Base-by-base conservation (phyloP, 2,329 filamentous ascomycete genomes). In the Penicillium sp. region DNA sequence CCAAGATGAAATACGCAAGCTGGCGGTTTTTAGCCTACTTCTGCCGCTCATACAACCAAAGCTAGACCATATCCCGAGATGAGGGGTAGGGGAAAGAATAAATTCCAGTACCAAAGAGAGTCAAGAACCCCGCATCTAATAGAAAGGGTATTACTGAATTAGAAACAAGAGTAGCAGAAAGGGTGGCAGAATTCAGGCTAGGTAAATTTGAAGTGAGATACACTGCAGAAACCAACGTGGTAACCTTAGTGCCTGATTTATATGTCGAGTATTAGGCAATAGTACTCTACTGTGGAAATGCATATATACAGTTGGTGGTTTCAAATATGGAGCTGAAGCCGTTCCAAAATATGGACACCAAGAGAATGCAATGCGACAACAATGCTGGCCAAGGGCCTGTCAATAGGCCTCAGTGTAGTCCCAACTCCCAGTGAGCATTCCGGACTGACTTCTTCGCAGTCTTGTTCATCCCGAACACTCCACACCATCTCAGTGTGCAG, bases 11-110 rank as follows among this genome's bases (percentile, higher is more conserved):
- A 51, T 59, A 51, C 52, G 46, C 37, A 53, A 58, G 55, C 55
- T 35, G 18, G 2, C n/a, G 6, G 41, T 31, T 46, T 39, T 44
- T 16, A 40, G 53, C 40, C 31, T 60, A n/a, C 37, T 41, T 18
- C n/a, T 49, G 27, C 10, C 13, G 27, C 27, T 50, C 50, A 18
- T 24, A 16, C 35, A 19, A 16, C 31, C 9, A 40, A 14, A 19
- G 41, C 19, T 60, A 49, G 54, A n/a, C 53, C 52, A 56, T 55
- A 37, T 59, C 47, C 47, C 53, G 57, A 54, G 27, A 33, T 46
- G 40, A 22, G 22, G 27, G 50, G 1, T 14, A 11, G 16, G 27
- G n/a, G 22, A 24, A 9, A 22, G 16, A 31, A 18, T 3, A 19
- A 40, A 22, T 5, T 19, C 11, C 27, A 31, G 40, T 14, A 9